Base-by-base conservation (phyloP, 2,329 filamentous ascomycete species). In the Apiospora pterosperma region DNA sequence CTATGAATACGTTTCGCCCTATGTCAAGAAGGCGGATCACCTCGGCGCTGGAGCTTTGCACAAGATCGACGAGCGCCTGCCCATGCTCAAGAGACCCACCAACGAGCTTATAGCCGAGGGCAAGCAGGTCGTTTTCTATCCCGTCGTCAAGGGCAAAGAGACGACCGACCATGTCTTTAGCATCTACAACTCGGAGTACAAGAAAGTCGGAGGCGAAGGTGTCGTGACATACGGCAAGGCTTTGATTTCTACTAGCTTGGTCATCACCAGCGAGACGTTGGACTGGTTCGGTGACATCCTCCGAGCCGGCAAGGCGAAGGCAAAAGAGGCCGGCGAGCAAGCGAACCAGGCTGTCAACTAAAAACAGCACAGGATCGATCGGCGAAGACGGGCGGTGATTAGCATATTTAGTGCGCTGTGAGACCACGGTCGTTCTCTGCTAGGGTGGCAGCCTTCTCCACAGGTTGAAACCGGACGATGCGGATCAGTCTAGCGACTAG, bases 1-100 rank as follows among this genome's bases (percentile, higher is more conserved):
- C 39, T 95, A 93, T 81, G 84, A 87, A 74, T 96, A 92, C 76
- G 86, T 97, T 68, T 89, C 89, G 62, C 94, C 95, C 0, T 97
- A 97, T 79, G 86, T 97, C 69, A 83, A 88, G 76, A 92, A 90
- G 77, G 94, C 89, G 74, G 96, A 98, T 76, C 80, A 86, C 65
- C 80, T 97, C 62, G 91, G 90, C 69, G 89, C 93, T 78, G 83
- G 87, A 76, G 87, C 90, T n/a, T 83, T 95, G 69, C 81, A 78
- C 72, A 87, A 85, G 73, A 81, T 95, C 71, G 92, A 95, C 70
- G 80, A 86, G 76, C 85, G 82, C 68, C 90, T 93, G 76, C 92
- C 92, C 62, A 83, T 86, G 66, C 84, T 95, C 76, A 92, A 90
- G 82, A 90, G 93, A 79, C 88, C 91, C 61, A 92, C 91, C 31